These are phyloP conservation scores for Apiospora kogelbergensis DNA, from an alignment of 2,329 filamentous ascomycete genomes.

Conservation along the genomic window DNA sequence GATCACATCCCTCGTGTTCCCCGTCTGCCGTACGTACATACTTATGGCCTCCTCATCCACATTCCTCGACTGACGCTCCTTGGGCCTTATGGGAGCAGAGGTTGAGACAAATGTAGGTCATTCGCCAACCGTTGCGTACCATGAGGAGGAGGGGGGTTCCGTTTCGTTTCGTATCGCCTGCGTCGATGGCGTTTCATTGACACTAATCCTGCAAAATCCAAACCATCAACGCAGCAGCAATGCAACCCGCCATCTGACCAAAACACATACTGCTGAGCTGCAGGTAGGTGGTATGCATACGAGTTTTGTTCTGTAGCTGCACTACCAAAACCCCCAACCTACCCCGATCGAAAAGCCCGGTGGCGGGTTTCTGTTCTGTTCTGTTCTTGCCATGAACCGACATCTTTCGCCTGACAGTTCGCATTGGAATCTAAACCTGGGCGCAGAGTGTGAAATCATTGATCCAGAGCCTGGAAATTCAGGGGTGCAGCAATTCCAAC, in stretches of 20 bases:
- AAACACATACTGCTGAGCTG: neutral
- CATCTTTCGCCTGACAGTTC: neutral
- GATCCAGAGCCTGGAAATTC: neutral
- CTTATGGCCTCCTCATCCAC: neutral
- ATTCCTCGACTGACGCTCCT: neutral
- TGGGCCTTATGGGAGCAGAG: neutral
- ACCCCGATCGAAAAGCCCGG: neutral
- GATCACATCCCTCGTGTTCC: neutral
- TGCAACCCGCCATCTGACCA: constrained; percentile 6
- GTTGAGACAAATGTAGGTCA: neutral
- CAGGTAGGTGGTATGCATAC: neutral
- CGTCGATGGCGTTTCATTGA: neutral
- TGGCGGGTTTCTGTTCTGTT: neutral
- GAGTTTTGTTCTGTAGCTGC: neutral
- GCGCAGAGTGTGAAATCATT: neutral
- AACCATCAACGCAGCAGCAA: neutral
- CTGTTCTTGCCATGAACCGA: neutral
- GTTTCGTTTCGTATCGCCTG: neutral
- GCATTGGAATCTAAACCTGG: neutral
- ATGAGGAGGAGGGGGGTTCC: neutral
- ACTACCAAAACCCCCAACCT: neutral
- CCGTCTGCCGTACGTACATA: neutral
- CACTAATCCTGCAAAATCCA: neutral
- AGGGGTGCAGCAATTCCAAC: neutral
- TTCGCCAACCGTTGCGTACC: neutral